phyloP scores from a whole-genome alignment of 345 rosid species.

The Citrus reticulata region DNA sequence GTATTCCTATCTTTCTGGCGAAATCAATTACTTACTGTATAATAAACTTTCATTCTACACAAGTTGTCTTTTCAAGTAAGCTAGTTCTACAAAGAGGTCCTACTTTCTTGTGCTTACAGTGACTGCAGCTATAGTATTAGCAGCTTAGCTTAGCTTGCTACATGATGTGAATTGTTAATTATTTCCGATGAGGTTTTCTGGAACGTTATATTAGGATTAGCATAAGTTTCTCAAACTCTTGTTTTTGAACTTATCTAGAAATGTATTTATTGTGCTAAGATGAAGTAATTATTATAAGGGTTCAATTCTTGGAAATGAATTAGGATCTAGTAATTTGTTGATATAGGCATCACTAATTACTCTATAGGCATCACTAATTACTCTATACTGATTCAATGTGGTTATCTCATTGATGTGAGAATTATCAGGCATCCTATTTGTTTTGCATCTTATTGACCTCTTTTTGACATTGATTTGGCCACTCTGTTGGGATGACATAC shows the following conservation, averaged over 20 bases:
- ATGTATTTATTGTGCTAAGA: background rate
- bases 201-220: background rate
- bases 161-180: background rate
- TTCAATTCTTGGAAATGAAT: background rate
- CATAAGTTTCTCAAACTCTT: background rate
- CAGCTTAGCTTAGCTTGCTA: background rate
- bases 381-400: background rate
- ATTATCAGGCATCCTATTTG: background rate
- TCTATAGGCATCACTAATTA: background rate
- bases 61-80: background rate
- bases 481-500: background rate
- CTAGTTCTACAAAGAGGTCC: background rate
- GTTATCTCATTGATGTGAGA: background rate
- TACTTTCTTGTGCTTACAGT: background rate
- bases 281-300: background rate
- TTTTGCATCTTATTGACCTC: background rate
- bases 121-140: background rate
- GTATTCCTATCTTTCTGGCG: constrained; percentile 26
- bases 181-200: background rate
- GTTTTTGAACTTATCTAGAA: background rate
- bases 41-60: background rate
- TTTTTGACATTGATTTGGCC: background rate
- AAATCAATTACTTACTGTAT: background rate
- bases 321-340: background rate
- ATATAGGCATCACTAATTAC: background rate